These are phyloP conservation scores for Trichoderma sp. DNA, from an alignment of 2,329 filamentous ascomycete species.

Conservation along the genomic window DNA sequence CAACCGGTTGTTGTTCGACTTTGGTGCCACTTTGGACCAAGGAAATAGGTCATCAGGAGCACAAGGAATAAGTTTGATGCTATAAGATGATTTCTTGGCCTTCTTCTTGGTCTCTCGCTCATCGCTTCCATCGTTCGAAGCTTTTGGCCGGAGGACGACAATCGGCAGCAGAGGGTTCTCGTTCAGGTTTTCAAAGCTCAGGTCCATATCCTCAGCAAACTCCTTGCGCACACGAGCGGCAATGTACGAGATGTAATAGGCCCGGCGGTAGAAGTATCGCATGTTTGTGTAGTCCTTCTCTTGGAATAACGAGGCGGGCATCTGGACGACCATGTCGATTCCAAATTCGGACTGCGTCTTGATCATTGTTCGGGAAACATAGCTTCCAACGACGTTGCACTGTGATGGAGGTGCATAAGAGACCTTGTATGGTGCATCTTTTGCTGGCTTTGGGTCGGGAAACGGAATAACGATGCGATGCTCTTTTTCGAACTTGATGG, in stretches of 20 bases:
- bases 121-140: constrained; percentile 22
- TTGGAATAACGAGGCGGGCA: constrained; percentile 78
- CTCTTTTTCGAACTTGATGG: constrained; percentile 62
- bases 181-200: constrained; percentile 64
- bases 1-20: constrained; percentile 66
- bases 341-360: constrained; percentile 57
- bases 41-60: constrained; percentile 68
- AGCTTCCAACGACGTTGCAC: constrained; percentile 87
- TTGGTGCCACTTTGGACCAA: constrained; percentile 65
- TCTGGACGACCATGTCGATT: constrained; percentile 82
- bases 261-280: constrained; percentile 90
- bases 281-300: constrained; percentile 93
- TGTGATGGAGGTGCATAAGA: constrained; percentile 71
- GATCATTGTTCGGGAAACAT: constrained; percentile 71
- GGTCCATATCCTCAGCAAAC: constrained; percentile 50
- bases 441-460: constrained; percentile 72
- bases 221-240: constrained; percentile 65
- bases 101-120: constrained; percentile 28
- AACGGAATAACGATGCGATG: constrained; percentile 75
- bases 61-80: constrained; percentile 75
- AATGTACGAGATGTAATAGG: constrained; percentile 85
- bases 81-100: constrained; percentile 42
- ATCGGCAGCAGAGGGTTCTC: constrained; percentile 77
- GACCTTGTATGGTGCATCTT: constrained; percentile 78
- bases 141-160: constrained; percentile 43